Evolutionary conservation across 306 rosid genomes (phyloP), one percentile per base, ranked within the genome.

Genomic region (Pterocarpus santalinus): DNA sequence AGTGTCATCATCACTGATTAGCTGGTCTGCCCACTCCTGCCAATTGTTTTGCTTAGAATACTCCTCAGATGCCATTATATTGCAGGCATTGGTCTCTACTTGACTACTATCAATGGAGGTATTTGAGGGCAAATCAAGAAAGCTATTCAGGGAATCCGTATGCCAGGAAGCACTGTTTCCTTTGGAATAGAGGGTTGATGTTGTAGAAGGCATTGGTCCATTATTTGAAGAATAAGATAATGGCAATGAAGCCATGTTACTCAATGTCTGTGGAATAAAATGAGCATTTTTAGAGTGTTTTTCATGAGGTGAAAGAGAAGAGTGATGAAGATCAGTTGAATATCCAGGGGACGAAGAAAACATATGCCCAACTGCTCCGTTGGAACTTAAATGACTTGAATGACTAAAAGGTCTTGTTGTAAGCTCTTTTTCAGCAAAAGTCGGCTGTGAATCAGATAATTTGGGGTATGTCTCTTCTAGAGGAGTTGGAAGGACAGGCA

Each of bases 21-120:
- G 89, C 81, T 91, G 92, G 84, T 92, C 97, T n/a, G 98, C 97
- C 99, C 99, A 96, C 51, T 90, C 98, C 69, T 86, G 97, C 97
- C 98, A 94, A 82, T 90, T 97, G 75, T 75, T 84, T 73, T 73
- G 85, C 91, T 90, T 92, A 78, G 87, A 67, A 78, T 87, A 87
- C 78, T 93, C 99, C 69, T 90, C 98, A 46, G 91, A 75, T 61
- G 88, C 88, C 88, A 93, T 80, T 67, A 88, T 74, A 82, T 85
- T 86, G 82, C 97, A 86, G 76, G 87, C 88, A 87, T 89, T 84
- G 85, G 81, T 84, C 78, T 90, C 96, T 84, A 88, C 85, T 82
- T 83, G 97, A 84, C 88, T 72, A 86, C 76, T 89, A 78, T 90
- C 91, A 32, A 86, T 72, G 57, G 89, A 80, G 87, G 84, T 85